phyloP scores from a whole-genome alignment of 306 rosid genomes.

The Trifolium subterraneum region DNA sequence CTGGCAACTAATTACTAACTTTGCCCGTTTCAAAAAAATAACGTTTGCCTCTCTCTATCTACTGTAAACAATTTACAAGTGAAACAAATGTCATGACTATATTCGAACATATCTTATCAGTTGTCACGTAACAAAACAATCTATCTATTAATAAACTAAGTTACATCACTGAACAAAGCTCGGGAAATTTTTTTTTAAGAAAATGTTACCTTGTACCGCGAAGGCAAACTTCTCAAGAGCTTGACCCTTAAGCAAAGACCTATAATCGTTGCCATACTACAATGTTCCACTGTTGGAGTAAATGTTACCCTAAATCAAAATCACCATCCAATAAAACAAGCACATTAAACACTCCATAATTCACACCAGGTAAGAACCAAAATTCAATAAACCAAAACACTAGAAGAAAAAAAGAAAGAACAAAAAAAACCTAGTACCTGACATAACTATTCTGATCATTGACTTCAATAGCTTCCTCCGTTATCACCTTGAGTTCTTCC shows the following conservation, averaged over 20 bases:
- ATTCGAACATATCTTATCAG: constrained; percentile 8
- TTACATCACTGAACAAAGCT: constrained; percentile 14
- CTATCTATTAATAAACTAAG: constrained; percentile 1
- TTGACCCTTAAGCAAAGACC: constrained; percentile 93
- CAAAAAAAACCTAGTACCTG: constrained; percentile 51
- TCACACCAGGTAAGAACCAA: not conserved
- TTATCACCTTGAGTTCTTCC: constrained; percentile 94
- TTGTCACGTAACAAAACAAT: constrained; percentile 10
- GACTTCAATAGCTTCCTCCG: constrained; percentile 89
- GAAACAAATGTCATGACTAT: constrained; percentile 3
- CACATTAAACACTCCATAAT: constrained; percentile 9
- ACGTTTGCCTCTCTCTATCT: not conserved
- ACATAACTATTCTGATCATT: constrained; percentile 73
- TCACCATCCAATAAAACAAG: constrained; percentile 5
- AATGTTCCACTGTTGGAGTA: constrained; percentile 95
- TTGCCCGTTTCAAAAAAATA: no score
- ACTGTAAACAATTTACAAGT: constrained; percentile 14
- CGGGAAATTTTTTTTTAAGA: not conserved
- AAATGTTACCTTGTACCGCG: constrained; percentile 74
- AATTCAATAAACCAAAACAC: not conserved
- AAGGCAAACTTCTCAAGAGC: constrained; percentile 87
- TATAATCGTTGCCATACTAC: constrained; percentile 94
- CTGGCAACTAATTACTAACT: no score
- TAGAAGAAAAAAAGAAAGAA: not conserved
- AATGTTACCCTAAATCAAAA: constrained; percentile 75